Base-by-base conservation (phyloP, 2,329 filamentous ascomycete species). In the Botrytis hyacinthi region DNA sequence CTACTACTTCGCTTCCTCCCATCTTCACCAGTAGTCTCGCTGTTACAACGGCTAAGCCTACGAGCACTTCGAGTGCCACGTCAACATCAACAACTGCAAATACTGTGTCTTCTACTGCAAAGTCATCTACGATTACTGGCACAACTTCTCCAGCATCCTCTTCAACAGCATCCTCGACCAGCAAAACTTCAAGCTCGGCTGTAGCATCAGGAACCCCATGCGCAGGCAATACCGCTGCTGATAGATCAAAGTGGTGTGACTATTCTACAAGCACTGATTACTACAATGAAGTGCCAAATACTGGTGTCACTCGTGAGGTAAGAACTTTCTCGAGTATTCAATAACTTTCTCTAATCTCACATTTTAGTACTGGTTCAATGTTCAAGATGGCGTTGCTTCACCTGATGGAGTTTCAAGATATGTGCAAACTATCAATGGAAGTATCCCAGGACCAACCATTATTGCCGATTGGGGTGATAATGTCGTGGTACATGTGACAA, bases 271-370 rank as follows among this genome's bases (percentile, higher is more conserved):
- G 83, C 59, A 85, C 81, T 3, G 80, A 83, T 68, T 83, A 82
- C 74, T 78, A 78, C n/a, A 76, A 76, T n/a, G 77, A 79, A 22
- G 78, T 76, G 18, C 82, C 82, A 9, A 76, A 82, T 66, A 84
- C 83, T 26, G 82, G 83, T 29, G 84, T 88, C 4, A 87, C 86
- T 44, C 83, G 88, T 8, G 82, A 75, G 68, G 72, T 73, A 44
- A 48, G 54, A 37, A 42, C 4, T 18, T 68, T 57, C 10, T 22
- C 26, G 42, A 57, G 26, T 35, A 26, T 14, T 37, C 22, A 10
- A 86, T 70, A 14, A n/a, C 6, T 51, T 8, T 40, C 22, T n/a
- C 44, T 65, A 57, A 69, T 48, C n/a, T 40, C 26, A 26, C 18
- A 16, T 32, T 40, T 22, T 66, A 74, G 26, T 78, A 79, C 29